Evolutionary conservation across 371 early-diverging fungal genomes (phyloP), one percentile per base, ranked within the genome.

Genomic region (Apophysomyces elegans): DNA sequence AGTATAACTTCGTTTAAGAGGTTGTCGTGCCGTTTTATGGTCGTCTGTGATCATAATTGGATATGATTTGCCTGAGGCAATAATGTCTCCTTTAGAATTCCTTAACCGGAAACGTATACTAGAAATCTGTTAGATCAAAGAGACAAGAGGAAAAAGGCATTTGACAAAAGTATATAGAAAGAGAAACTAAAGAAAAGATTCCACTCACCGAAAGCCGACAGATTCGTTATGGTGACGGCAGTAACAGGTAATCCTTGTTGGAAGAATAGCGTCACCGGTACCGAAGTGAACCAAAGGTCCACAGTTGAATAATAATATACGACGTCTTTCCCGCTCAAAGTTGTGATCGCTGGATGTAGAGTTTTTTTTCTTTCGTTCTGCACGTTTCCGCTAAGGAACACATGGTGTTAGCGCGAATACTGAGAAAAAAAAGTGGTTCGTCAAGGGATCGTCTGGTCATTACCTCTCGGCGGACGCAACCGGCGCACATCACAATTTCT

Each of bases 141-240:
- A 36, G 21, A 44, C 16, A 16, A 5, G 4, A 5, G 9, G 18
- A n/a, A 14, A n/a, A 26, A 26, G 2, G 32, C 2, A 2, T 26
- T 26, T 26, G 32, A 26, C 2, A 26, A 26, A 26, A 26, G 3
- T 26, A 26, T 26, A 26, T 1, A 26, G 39, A 4, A 32, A 11
- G 47, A 14, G 12, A 36, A 12, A 44, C 9, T 5, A 5, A 8
- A 5, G 9, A 45, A n/a, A 14, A n/a, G 3, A 45, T n/a, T 21
- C 12, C 0, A n/a, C 37, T 2, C 58, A 75, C 78, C 72, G 90
- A 73, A 96, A 96, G 0, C 96, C 96, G 1, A 84, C 71, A 76
- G 93, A 94, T 68, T 96, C 96, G 67, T 86, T 79, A 70, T 95
- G 95, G 67, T 96, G 96, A 5, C 96, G 84, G 77, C 94, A 95